Evolutionary conservation across 176 grass and related monocot species (phyloP).

Genomic region (Stipa capillata): DNA sequence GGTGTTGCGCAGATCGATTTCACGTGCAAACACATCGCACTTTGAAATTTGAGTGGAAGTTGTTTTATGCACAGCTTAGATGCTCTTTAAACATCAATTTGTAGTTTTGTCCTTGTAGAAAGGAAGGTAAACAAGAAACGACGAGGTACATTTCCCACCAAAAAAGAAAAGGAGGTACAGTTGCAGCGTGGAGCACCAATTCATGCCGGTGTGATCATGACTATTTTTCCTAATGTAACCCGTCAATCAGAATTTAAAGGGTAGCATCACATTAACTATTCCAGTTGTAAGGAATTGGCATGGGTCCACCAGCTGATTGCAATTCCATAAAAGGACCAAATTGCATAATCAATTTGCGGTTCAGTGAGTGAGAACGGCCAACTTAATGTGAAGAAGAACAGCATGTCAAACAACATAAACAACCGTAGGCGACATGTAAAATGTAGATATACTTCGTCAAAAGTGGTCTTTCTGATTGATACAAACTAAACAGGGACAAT

Average conservation of each 20-base stretch:
- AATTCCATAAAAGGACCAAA: neutral
- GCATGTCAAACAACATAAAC: neutral
- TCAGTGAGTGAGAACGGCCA: neutral
- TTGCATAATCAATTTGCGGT: neutral
- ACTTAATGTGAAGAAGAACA: neutral
- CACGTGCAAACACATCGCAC: too few species aligned
- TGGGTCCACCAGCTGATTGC: neutral
- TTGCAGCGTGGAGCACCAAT: neutral
- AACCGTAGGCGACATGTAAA: neutral
- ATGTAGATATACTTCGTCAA: neutral
- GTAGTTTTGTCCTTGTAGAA: neutral
- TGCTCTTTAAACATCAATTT: neutral
- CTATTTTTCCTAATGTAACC: neutral
- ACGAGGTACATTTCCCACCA: neutral
- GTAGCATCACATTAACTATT: neutral
- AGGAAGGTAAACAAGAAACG: neutral
- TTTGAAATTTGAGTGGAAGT: neutral
- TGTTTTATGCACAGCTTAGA: neutral
- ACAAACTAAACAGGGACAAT: neutral
- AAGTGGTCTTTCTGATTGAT: neutral
- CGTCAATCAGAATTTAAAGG: neutral
- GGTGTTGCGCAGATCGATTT: too few species aligned
- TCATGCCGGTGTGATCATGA: neutral
- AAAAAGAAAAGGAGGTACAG: neutral
- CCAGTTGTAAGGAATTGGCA: neutral